phyloP scores from a whole-genome alignment of 2,329 filamentous ascomycete genomes.

The Tolypocladium endophyticum region DNA sequence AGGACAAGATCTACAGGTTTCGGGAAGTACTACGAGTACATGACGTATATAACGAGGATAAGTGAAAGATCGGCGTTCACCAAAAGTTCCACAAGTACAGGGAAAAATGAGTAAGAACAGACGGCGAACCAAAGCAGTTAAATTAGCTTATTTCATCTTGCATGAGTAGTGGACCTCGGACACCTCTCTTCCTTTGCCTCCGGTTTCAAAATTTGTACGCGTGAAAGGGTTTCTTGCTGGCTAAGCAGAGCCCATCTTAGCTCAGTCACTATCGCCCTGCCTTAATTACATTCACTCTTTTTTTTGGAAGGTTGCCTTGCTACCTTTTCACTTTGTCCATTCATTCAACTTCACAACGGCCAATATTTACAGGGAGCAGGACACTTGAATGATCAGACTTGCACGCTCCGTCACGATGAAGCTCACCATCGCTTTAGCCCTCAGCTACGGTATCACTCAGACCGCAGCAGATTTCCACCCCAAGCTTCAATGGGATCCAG shows the following conservation, averaged over 20 bases:
- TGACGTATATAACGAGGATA: background rate
- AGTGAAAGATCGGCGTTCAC: background rate
- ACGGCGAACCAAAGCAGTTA: no score
- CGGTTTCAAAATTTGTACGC: background rate
- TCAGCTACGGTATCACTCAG: background rate
- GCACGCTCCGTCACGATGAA: background rate
- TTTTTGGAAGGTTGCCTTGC: background rate
- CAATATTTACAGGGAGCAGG: background rate
- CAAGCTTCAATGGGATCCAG: background rate
- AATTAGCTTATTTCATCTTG: background rate
- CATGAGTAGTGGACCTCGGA: background rate
- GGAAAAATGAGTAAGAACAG: no score
- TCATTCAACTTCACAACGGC: background rate
- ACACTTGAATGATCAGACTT: background rate
- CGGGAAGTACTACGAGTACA: background rate
- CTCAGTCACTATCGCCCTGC: background rate
- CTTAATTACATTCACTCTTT: background rate
- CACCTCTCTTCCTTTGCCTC: background rate
- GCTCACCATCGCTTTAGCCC: background rate
- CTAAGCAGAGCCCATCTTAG: background rate
- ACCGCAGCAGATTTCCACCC: background rate
- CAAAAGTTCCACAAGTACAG: background rate
- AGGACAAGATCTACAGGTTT: background rate
- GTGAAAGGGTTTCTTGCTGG: background rate
- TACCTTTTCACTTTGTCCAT: background rate